Conservation (phyloP, 768 basidiomycete genomes). For the Termitomyces sp. region DNA sequence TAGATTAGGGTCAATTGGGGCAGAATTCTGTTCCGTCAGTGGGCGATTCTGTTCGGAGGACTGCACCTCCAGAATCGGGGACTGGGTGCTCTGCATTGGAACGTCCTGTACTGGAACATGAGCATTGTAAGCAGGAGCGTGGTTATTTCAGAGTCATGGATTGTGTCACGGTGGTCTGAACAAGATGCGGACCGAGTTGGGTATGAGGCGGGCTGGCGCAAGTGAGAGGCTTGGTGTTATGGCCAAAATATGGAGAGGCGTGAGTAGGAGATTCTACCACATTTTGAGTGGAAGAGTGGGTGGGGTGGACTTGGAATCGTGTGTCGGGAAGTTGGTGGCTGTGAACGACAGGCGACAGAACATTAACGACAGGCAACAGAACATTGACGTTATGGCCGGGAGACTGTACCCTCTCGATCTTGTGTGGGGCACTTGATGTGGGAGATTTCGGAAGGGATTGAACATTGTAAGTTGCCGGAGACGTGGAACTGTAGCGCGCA, state of each 20-base stretch:
- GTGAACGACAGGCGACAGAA: neutral
- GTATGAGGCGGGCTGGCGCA: neutral
- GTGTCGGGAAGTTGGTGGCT: neutral
- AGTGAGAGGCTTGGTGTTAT: neutral
- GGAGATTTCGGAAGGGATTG: neutral
- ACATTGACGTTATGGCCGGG: neutral
- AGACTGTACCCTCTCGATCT: neutral
- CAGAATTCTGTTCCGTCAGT: neutral
- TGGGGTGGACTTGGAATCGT: neutral
- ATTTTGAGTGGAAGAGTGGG: neutral
- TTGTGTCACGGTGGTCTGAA: neutral
- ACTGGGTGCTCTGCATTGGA: neutral
- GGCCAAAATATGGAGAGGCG: neutral
- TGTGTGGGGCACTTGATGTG: neutral
- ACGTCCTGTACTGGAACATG: neutral
- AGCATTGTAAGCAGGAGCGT: neutral
- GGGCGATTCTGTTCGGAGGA: neutral
- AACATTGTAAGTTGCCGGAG: neutral
- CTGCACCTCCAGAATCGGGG: neutral
- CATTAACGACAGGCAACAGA: neutral
- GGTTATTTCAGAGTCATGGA: too few species aligned
- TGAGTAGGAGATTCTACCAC: neutral
- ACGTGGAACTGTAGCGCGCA: neutral
- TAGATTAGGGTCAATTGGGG: neutral
- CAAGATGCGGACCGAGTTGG: neutral